Evolutionary conservation across 805 yeast genomes (phyloP), one percentile per base, ranked within the genome.

Genomic region (Saccharomyces mikatae): DNA sequence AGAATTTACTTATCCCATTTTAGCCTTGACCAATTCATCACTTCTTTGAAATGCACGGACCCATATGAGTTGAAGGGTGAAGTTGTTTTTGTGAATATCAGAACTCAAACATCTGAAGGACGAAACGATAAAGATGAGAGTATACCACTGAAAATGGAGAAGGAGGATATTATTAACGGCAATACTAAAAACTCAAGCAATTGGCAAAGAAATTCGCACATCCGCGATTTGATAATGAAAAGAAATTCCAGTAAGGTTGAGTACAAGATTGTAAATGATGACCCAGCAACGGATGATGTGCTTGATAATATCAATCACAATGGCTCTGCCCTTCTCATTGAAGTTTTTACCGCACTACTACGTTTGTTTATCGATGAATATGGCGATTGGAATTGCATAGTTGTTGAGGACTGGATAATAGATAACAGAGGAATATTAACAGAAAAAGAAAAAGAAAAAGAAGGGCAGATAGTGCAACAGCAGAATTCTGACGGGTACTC

Each of bases 321-420:
- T 31, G 71, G 68, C 10, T 32, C 65, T 6, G 62, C 60, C 6
- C 50, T 69, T 29, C 22, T 67, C 1, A 57, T 69, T 1, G 74
- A 70, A 51, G 52, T 60, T 13, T 64, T 69, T 48, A 58, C 60
- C n/a, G 60, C 67, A 1, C 51, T 70, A 28, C 53, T 69, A 36
- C 61, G 72, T 5, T 56, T 70, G 24, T 69, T 70, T 41, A 61
- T 70, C 9, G 58, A 66, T 52, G 71, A 66, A 48, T 57, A 60
- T 14, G 72, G 72, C 6, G 66, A 69, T 30, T 70, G 73, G 74
- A 52, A 55, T 22, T 61, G 63, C 24, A 48, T 65, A 10, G 62
- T 70, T 0, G 55, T 61, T 17, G 71, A 67, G 13, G 65, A 66
- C 22, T 70, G 74, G 74, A 50, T 61, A 41, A 54, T 47, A 13